phyloP scores from a whole-genome alignment of 495 filamentous ascomycete species.

The Talaromyces ruber region DNA sequence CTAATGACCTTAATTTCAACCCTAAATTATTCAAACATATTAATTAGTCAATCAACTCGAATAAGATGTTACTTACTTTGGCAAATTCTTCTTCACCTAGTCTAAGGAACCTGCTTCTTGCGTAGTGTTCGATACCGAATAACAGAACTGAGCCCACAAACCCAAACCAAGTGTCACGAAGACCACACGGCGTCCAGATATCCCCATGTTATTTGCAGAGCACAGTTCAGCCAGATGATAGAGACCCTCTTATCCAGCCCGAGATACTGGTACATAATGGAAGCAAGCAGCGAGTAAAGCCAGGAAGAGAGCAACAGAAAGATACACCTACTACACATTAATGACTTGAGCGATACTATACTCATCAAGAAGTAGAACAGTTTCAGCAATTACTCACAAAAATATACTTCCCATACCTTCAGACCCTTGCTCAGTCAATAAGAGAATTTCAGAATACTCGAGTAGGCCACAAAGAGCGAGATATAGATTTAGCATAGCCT shows the following conservation, averaged over 20 bases:
- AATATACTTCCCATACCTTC: constrained; percentile 56
- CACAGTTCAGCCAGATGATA: constrained; percentile 44
- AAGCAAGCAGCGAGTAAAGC: constrained; percentile 54
- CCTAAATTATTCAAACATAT: too few species aligned
- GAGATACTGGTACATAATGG: constrained; percentile 57
- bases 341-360: constrained; percentile 24
- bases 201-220: background rate
- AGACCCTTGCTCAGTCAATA: constrained; percentile 58
- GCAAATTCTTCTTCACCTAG: too few species aligned
- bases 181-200: background rate
- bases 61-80: too few species aligned
- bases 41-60: too few species aligned
- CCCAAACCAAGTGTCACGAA: background rate
- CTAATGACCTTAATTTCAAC: too few species aligned
- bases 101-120: too few species aligned
- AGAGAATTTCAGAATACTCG: constrained; percentile 54
- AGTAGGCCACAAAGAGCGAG: constrained; percentile 58
- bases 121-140: too few species aligned
- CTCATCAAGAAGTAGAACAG: too few species aligned
- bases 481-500: constrained; percentile 59
- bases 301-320: constrained; percentile 57
- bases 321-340: constrained; percentile 64
- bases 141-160: too few species aligned
- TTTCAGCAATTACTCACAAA: constrained; percentile 25
- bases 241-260: constrained; percentile 56